Conservation (phyloP, 495 filamentous ascomycete genomes). For the Penicillium ochrochloron region DNA sequence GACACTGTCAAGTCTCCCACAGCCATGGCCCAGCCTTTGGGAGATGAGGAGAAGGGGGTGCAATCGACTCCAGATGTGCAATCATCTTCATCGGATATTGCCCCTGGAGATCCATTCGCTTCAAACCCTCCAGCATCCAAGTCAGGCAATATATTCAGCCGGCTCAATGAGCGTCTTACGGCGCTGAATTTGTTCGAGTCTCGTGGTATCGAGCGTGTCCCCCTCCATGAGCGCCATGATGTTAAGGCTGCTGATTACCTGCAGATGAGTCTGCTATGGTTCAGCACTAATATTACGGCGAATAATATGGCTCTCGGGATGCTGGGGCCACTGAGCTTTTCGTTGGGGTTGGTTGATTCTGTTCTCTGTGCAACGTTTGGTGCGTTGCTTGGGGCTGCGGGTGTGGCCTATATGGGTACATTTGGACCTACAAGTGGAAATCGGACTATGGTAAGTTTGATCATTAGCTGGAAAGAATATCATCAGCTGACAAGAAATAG, state of each 20-base stretch:
- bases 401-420: slow-evolving; percentile 64
- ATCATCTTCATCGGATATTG: not conserved
- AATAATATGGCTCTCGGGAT: slow-evolving; percentile 68
- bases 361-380: slow-evolving; percentile 63
- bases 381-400: slow-evolving; percentile 54
- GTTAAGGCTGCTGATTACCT: slow-evolving; percentile 36
- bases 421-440: slow-evolving; percentile 69
- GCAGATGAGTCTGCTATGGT: slow-evolving; percentile 66
- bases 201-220: slow-evolving; percentile 68
- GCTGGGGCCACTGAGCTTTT: slow-evolving; percentile 63
- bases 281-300: slow-evolving; percentile 64
- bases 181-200: slow-evolving; percentile 58
- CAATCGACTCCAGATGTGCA: not conserved
- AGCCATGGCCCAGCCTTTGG: not conserved
- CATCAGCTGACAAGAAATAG: slow-evolving; percentile 31
- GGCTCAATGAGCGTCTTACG: slow-evolving; percentile 40
- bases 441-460: slow-evolving; percentile 59
- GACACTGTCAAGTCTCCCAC: not conserved
- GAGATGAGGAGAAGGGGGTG: not conserved
- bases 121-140: not conserved
- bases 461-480: not conserved
- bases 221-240: slow-evolving; percentile 48
- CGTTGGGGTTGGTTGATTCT: slow-evolving; percentile 63
- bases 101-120: not conserved
- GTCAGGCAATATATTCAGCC: slow-evolving; percentile 24